Evolutionary conservation across 1,284 basidiomycete genomes (phyloP).

Genomic region (Cutaneotrichosporon dermatis): DNA sequence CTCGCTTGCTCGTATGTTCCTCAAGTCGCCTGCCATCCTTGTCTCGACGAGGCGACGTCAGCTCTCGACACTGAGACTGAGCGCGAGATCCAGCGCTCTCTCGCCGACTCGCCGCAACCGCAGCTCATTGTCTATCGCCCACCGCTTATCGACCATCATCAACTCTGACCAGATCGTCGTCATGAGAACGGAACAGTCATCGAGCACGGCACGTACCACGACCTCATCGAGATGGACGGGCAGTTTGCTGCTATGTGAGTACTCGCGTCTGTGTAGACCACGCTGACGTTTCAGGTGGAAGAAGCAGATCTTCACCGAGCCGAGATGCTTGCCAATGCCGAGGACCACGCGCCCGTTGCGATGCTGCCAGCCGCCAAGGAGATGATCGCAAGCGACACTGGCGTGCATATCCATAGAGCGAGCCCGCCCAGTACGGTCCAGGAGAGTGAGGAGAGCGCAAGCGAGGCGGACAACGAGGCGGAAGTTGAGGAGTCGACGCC

Average conservation of each 20-base stretch:
- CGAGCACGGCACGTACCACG: constrained; percentile 82
- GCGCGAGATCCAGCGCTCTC: constrained; percentile 41
- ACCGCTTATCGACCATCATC: constrained; percentile 50
- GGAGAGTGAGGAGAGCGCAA: constrained; percentile 1
- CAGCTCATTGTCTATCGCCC: constrained; percentile 94
- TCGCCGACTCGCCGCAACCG: constrained; percentile 61
- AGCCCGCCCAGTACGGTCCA: constrained; percentile 2
- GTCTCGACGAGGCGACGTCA: constrained; percentile 96
- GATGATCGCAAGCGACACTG: neutral
- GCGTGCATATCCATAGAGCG: neutral
- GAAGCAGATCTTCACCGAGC: constrained; percentile 46
- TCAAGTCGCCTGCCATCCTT: constrained; percentile 90
- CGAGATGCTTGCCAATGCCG: constrained; percentile 33
- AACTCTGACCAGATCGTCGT: constrained; percentile 78
- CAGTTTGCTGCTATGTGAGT: constrained; percentile 42
- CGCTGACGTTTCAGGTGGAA: constrained; percentile 39
- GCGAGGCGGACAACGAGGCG: neutral
- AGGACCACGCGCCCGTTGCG: neutral
- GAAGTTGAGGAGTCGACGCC: neutral
- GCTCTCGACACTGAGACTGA: constrained; percentile 93
- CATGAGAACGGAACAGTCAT: constrained; percentile 73
- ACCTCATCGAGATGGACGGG: constrained; percentile 60
- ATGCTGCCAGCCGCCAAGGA: neutral
- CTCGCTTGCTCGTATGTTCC: constrained; percentile 82
- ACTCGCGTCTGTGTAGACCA: no score